Evolutionary conservation across 2,329 filamentous ascomycete genomes (phyloP).

Genomic region (Lithohypha guttulata): DNA sequence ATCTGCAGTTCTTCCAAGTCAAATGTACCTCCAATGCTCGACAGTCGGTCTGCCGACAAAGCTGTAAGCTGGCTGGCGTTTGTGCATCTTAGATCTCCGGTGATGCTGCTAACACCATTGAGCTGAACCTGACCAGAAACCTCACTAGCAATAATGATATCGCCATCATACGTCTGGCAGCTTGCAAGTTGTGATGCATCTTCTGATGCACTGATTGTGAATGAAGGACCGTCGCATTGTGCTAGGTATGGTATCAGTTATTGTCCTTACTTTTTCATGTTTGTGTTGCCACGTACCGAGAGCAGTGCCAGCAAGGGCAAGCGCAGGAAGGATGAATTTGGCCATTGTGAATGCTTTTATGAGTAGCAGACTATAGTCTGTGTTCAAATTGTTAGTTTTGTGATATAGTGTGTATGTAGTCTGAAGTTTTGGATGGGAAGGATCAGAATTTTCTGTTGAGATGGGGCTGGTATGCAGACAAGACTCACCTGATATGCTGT

Average conservation of each 20-base stretch:
- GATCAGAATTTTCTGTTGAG: not conserved
- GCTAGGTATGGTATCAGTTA: slow-evolving; percentile 14
- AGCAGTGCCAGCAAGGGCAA: slow-evolving; percentile 43
- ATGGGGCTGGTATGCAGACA: not conserved
- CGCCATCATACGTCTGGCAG: slow-evolving; percentile 61
- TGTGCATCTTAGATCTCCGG: slow-evolving; percentile 42
- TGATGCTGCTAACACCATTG: slow-evolving; percentile 48
- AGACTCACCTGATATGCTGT: slow-evolving; percentile 22
- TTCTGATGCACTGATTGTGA: slow-evolving; percentile 47
- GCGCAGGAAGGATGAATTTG: slow-evolving; percentile 46
- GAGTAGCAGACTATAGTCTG: slow-evolving; percentile 14
- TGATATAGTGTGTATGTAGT: slow-evolving; percentile 9
- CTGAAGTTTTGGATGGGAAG: slow-evolving; percentile 1
- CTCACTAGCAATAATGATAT: slow-evolving; percentile 51
- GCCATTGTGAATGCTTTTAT: slow-evolving; percentile 27
- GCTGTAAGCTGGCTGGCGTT: slow-evolving; percentile 52
- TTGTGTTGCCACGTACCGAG: slow-evolving; percentile 32
- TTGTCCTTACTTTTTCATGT: not conserved
- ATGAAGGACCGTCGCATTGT: slow-evolving; percentile 20
- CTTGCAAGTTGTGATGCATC: slow-evolving; percentile 51
- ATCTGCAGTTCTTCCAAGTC: slow-evolving; percentile 56
- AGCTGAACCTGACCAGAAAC: slow-evolving; percentile 51
- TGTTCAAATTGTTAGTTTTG: slow-evolving; percentile 14
- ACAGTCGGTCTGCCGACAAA: slow-evolving; percentile 51
- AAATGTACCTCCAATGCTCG: slow-evolving; percentile 60